phyloP scores from a whole-genome alignment of 2,329 filamentous ascomycete species.

The Sclerotinia trifoliorum region DNA sequence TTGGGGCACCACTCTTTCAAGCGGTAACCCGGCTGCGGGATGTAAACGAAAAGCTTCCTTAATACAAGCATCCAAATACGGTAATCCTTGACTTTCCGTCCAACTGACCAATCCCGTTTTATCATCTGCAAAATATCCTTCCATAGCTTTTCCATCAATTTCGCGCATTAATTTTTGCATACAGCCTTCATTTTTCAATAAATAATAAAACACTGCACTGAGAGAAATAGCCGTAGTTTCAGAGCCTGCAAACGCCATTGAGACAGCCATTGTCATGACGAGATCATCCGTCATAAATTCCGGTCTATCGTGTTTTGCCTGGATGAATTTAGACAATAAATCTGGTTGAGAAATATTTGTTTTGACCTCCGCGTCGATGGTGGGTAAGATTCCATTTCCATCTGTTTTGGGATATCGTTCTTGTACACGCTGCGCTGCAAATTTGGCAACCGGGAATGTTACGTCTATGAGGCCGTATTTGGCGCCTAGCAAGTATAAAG shows the following conservation, averaged over 20 bases:
- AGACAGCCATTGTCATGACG: slow-evolving; percentile 69
- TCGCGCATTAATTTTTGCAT: slow-evolving; percentile 59
- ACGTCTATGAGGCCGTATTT: slow-evolving; percentile 65
- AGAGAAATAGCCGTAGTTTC: slow-evolving; percentile 79
- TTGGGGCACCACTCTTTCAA: slow-evolving; percentile 70
- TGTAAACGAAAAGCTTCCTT: slow-evolving; percentile 78
- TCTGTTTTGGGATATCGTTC: slow-evolving; percentile 51
- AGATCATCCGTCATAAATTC: slow-evolving; percentile 70
- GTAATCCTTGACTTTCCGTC: slow-evolving; percentile 66
- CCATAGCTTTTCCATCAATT: slow-evolving; percentile 56
- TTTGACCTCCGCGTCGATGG: slow-evolving; percentile 26
- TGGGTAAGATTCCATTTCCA: slow-evolving; percentile 25
- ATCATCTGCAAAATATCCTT: slow-evolving; percentile 51
- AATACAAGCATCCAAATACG: slow-evolving; percentile 74
- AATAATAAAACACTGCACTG: slow-evolving; percentile 69
- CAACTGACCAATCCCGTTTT: slow-evolving; percentile 65
- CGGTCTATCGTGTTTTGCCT: slow-evolving; percentile 64
- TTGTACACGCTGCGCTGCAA: slow-evolving; percentile 65
- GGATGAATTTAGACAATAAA: slow-evolving; percentile 69
- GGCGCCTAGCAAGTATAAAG: slow-evolving; percentile 65
- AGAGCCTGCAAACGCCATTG: slow-evolving; percentile 71
- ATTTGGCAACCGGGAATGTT: slow-evolving; percentile 70
- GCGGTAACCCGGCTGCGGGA: slow-evolving; percentile 68
- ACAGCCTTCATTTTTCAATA: slow-evolving; percentile 61
- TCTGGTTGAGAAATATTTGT: slow-evolving; percentile 49